Conservation (phyloP, 345 rosid species). For the Clarkia xantiana region DNA sequence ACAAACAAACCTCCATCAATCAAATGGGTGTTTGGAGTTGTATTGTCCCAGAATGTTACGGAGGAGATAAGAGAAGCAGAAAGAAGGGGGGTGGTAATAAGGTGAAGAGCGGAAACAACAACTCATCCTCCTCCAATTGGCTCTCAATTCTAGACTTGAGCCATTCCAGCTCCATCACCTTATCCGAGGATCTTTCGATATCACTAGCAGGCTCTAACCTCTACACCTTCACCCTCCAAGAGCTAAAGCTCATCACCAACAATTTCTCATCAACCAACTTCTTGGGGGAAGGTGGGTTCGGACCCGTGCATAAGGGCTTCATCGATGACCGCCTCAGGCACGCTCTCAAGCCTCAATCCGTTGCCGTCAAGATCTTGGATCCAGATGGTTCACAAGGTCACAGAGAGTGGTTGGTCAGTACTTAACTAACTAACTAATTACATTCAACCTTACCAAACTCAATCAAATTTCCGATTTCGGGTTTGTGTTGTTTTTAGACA, state of each 20-base stretch:
- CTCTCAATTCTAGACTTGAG: background rate
- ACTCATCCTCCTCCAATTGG: background rate
- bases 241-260: conserved; percentile 4
- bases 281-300: conserved; percentile 6
- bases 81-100: too few relatives aligned
- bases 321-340: conserved; percentile 2
- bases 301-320: conserved; percentile 3
- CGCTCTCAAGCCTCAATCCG: conserved; percentile 1
- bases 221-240: background rate
- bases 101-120: too few relatives aligned
- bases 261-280: conserved; percentile 3
- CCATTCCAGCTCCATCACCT: background rate
- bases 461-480: too few relatives aligned
- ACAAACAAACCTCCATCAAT: too few relatives aligned
- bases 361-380: conserved; percentile 4
- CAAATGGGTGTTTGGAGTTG: too few relatives aligned
- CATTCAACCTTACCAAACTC: too few relatives aligned
- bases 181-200: conserved; percentile 1
- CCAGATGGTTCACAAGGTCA: conserved; percentile 3
- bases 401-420: background rate
- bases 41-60: too few relatives aligned
- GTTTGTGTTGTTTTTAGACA: too few relatives aligned
- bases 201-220: conserved; percentile 1
- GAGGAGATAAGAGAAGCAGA: too few relatives aligned
- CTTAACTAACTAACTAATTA: too few relatives aligned